These are phyloP conservation scores for Aspergillus biplanus DNA, from an alignment of 495 filamentous ascomycete genomes.

Conservation along the genomic window DNA sequence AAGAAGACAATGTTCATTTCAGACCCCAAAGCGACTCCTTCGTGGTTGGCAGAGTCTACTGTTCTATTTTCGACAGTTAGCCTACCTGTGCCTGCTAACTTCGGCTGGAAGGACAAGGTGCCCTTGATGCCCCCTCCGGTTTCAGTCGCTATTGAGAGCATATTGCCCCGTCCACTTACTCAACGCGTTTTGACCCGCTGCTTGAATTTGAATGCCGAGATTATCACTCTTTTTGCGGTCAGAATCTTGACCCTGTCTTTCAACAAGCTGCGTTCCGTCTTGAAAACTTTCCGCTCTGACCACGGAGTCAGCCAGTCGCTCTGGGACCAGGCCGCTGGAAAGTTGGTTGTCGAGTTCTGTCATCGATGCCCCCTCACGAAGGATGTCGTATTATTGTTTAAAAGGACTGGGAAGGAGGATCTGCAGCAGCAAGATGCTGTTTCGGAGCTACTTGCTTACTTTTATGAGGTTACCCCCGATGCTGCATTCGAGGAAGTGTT, in stretches of 20 bases:
- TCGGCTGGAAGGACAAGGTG: slow-evolving; percentile 61
- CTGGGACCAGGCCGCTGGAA: slow-evolving; percentile 67
- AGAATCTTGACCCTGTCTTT: slow-evolving; percentile 77
- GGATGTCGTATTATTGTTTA: slow-evolving; percentile 71
- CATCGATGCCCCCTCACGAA: slow-evolving; percentile 77
- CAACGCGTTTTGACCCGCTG: slow-evolving; percentile 78
- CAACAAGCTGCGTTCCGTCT: slow-evolving; percentile 68
- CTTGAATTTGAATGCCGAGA: slow-evolving; percentile 69
- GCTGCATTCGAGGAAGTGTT: slow-evolving; percentile 80
- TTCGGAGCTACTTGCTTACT: slow-evolving; percentile 72
- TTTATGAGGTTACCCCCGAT: slow-evolving; percentile 80
- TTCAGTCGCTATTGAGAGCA: slow-evolving; percentile 76
- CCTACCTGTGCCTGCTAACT: slow-evolving; percentile 69
- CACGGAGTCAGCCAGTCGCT: slow-evolving; percentile 47
- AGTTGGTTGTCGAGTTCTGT: slow-evolving; percentile 74
- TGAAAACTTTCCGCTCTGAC: slow-evolving; percentile 44
- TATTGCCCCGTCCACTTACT: slow-evolving; percentile 81
- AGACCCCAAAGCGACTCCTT: slow-evolving; percentile 86
- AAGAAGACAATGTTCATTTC: slow-evolving; percentile 79
- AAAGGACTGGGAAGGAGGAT: slow-evolving; percentile 66
- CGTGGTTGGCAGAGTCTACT: slow-evolving; percentile 91
- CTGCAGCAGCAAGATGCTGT: slow-evolving; percentile 77
- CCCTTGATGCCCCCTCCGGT: slow-evolving; percentile 70
- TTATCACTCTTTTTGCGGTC: slow-evolving; percentile 82
- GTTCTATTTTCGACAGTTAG: slow-evolving; percentile 80